A percentile compares a stretch with the other conserved stretches of the same genome.
Conservation (phyloP, 23 red algal genomes). For the Gracilaria gracilis region DNA sequence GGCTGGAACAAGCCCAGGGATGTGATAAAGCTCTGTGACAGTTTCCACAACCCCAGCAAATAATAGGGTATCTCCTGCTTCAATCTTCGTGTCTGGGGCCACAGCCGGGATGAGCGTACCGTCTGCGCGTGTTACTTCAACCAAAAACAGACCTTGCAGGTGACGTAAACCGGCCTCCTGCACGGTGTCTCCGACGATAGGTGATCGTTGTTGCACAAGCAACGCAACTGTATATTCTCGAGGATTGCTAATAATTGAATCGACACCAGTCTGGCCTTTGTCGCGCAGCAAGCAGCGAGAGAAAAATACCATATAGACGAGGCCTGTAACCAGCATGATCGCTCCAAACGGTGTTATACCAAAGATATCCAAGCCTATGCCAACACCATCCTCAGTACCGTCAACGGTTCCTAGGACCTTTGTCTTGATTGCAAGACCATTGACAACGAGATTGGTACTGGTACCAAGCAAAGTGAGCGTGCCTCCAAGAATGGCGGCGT, state of each 20-base stretch:
- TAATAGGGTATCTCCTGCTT: constrained; percentile 79
- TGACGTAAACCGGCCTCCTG: constrained; percentile 87
- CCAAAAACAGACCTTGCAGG: constrained; percentile 85
- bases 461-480: constrained; percentile 88
- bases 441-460: constrained; percentile 83
- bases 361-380: constrained; percentile 72
- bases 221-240: constrained; percentile 91
- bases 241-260: constrained; percentile 84
- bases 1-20: constrained; percentile 88
- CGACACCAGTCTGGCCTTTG: constrained; percentile 75
- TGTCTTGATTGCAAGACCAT: constrained; percentile 72
- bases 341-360: constrained; percentile 82
- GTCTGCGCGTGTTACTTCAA: constrained; percentile 85
- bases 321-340: constrained; percentile 59
- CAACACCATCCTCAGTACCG: constrained; percentile 24
- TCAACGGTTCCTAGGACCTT: constrained; percentile 47
- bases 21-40: constrained; percentile 91
- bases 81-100: constrained; percentile 79
- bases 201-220: constrained; percentile 70
- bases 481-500: constrained; percentile 90
- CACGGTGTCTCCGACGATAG: constrained; percentile 92
- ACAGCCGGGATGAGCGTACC: constrained; percentile 83
- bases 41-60: constrained; percentile 95
- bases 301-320: constrained; percentile 76
- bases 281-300: constrained; percentile 61